Evolutionary conservation across 2,329 filamentous ascomycete genomes (phyloP).

Genomic region (Monosporascus sp.): DNA sequence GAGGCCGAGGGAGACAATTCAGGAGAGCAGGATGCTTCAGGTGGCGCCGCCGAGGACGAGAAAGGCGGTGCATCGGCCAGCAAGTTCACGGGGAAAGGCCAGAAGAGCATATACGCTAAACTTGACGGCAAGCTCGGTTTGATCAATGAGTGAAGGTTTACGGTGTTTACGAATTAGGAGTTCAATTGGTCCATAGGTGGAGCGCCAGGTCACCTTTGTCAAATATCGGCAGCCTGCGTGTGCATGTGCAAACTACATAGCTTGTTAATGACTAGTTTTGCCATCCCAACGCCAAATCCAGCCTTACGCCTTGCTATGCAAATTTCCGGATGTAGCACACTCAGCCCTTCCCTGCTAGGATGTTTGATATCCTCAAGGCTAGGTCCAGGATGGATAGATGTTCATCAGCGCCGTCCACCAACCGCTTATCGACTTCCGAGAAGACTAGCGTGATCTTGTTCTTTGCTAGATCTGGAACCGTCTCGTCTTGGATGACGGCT

Average conservation of each 20-base stretch:
- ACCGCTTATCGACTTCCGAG: constrained; percentile 87
- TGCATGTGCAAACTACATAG: not conserved
- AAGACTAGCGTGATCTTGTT: constrained; percentile 85
- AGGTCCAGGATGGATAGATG: constrained; percentile 87
- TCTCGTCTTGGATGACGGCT: constrained; percentile 75
- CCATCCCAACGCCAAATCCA: constrained; percentile 11
- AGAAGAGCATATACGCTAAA: constrained; percentile 40
- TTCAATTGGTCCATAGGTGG: not conserved
- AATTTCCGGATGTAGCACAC: not conserved
- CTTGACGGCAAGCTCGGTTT: constrained; percentile 51
- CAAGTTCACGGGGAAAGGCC: constrained; percentile 18
- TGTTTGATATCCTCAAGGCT: constrained; percentile 71
- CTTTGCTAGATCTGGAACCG: constrained; percentile 78
- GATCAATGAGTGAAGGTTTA: constrained; percentile 27
- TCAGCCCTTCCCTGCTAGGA: constrained; percentile 48
- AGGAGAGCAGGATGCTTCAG: too few species aligned
- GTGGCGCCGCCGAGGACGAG: constrained; percentile 14
- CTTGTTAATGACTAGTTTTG: constrained; percentile 6
- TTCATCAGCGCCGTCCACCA: constrained; percentile 93
- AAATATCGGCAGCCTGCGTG: not conserved
- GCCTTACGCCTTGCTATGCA: not conserved
- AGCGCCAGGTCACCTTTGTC: not conserved
- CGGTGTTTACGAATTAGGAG: not conserved
- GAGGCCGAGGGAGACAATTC: constrained; percentile 13
- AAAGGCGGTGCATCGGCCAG: constrained; percentile 12